Evolutionary conservation across 179 eudicot genomes (phyloP).

Genomic region (Sideroxylon spinosum): DNA sequence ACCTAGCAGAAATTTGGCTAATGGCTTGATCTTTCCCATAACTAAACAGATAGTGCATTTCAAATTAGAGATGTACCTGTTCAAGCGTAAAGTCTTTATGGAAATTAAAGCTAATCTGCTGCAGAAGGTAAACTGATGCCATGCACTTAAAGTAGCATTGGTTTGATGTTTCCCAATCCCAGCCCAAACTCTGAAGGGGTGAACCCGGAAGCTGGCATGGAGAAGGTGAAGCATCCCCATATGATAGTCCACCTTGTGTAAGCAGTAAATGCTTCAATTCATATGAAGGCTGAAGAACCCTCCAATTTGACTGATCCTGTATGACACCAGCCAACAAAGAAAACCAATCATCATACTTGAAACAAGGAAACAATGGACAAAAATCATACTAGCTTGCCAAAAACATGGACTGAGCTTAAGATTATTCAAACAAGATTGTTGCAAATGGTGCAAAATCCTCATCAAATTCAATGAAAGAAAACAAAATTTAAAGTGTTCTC

Average conservation of each 20-base stretch:
- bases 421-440: not conserved
- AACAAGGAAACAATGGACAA: constrained; percentile 4
- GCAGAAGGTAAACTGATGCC: constrained; percentile 56
- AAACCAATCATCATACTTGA: not conserved
- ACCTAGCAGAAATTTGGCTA: not conserved
- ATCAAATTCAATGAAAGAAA: not conserved
- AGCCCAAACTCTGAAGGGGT: constrained; percentile 27
- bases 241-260: constrained; percentile 26
- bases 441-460: not conserved
- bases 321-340: constrained; percentile 16
- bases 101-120: constrained; percentile 62
- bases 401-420: not conserved
- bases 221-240: constrained; percentile 27
- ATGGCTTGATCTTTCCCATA: not conserved
- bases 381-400: not conserved
- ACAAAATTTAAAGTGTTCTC: not conserved
- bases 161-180: constrained; percentile 61
- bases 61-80: constrained; percentile 48
- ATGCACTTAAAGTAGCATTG: constrained; percentile 77
- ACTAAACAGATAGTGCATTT: not conserved
- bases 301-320: constrained; percentile 57
- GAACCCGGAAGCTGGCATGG: constrained; percentile 25
- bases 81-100: constrained; percentile 77
- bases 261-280: constrained; percentile 69
- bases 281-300: constrained; percentile 85